Evolutionary conservation across 169 alveolate genomes (phyloP).

Genomic region (Gregarina niphandrodes): DNA sequence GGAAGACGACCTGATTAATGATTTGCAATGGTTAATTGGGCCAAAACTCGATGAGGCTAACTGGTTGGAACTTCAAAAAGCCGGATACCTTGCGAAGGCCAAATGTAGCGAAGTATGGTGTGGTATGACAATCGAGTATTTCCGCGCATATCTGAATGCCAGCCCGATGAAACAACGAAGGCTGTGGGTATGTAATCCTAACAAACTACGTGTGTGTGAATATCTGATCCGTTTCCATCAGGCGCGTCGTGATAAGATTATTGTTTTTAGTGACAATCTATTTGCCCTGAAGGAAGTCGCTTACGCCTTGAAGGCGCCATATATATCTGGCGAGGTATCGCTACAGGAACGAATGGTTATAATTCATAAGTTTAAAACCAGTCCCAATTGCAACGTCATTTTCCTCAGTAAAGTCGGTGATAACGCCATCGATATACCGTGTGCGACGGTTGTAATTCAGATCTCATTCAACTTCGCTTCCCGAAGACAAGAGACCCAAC

Average conservation of each 20-base stretch:
- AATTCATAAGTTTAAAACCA: conserved; percentile 60
- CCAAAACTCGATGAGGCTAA: conserved; percentile 98
- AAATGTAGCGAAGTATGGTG: conserved; percentile 93
- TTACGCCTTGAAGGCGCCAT: conserved; percentile 54
- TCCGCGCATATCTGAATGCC: conserved; percentile 57
- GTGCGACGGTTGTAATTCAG: conserved; percentile 95
- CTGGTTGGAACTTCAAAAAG: conserved; percentile 85
- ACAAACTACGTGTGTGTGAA: conserved; percentile 76
- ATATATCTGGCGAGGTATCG: conserved; percentile 21
- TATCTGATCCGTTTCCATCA: conserved; percentile 78
- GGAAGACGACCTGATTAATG: conserved; percentile 83
- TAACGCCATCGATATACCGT: conserved; percentile 93
- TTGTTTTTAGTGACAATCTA: conserved; percentile 88
- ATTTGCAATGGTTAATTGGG: conserved; percentile 92
- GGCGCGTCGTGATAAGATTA: conserved; percentile 79
- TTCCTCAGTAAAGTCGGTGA: conserved; percentile 95
- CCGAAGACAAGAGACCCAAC: conserved; percentile 93
- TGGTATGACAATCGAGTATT: conserved; percentile 87
- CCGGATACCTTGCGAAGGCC: conserved; percentile 72
- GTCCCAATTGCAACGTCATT: conserved; percentile 54
- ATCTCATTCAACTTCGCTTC: conserved; percentile 89
- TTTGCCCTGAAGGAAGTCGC: conserved; percentile 70
- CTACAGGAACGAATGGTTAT: conserved; percentile 24
- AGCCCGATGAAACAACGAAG: conserved; percentile 54
- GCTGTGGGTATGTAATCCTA: conserved; percentile 88